These are phyloP conservation scores for Phylloporus sp. DNA, from an alignment of 768 basidiomycete genomes.

Conservation along the genomic window DNA sequence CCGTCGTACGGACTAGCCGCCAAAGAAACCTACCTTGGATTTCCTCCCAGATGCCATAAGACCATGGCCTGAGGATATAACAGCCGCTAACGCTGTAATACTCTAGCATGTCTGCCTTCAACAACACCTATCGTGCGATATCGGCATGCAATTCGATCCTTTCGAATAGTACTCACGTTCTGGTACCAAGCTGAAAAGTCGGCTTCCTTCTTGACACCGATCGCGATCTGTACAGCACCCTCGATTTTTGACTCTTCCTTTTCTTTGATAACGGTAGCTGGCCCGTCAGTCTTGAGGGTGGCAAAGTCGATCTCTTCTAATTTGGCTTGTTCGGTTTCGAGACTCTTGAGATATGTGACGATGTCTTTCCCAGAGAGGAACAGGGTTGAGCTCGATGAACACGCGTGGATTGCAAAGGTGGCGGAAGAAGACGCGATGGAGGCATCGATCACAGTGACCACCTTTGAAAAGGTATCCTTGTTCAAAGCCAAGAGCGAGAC, in stretches of 20 bases:
- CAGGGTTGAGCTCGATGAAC: conserved; percentile 63
- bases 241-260: conserved; percentile 80
- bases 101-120: conserved; percentile 98
- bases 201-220: conserved; percentile 92
- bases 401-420: conserved; percentile 70
- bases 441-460: conserved; percentile 71
- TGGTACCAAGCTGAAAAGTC: conserved; percentile 96
- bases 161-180: conserved; percentile 49
- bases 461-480: conserved; percentile 58
- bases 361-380: conserved; percentile 80
- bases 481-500: conserved; percentile 81
- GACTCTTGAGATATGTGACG: conserved; percentile 58
- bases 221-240: conserved; percentile 85
- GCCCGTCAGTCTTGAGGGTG: conserved; percentile 47
- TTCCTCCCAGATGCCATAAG: conserved; percentile 93
- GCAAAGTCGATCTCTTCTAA: conserved; percentile 72
- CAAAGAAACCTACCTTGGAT: conserved; percentile 66
- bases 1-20: neutral
- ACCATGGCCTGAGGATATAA: conserved; percentile 98
- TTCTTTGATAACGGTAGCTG: conserved; percentile 43
- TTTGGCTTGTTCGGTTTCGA: conserved; percentile 63
- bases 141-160: conserved; percentile 1
- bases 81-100: conserved; percentile 99
- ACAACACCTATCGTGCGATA: conserved; percentile 65
- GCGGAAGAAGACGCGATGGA: conserved; percentile 64